These are phyloP conservation scores for Kwoniella heveanensis DNA, from an alignment of 768 basidiomycete genomes.

Conservation along the genomic window DNA sequence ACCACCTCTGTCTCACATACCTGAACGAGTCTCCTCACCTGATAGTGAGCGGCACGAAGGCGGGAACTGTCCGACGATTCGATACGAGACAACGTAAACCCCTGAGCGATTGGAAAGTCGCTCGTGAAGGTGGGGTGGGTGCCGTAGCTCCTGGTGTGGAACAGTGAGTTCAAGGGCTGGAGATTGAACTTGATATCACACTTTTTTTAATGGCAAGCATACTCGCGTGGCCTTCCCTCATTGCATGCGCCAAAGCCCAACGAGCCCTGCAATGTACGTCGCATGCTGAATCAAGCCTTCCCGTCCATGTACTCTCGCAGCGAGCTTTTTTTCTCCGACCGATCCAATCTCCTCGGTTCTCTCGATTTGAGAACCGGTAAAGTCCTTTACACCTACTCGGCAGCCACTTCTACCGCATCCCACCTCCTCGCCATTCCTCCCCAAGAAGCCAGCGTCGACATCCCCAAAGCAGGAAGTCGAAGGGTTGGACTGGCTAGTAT, in stretches of 20 bases:
- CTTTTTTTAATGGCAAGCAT: background rate
- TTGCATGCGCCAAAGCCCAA: too few relatives aligned
- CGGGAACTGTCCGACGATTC: conserved; percentile 50
- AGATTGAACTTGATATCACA: too few relatives aligned
- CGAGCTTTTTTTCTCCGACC: conserved; percentile 54
- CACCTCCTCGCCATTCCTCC: conserved; percentile 44
- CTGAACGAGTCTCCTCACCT: conserved; percentile 26
- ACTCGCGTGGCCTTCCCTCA: too few relatives aligned
- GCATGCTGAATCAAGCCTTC: too few relatives aligned
- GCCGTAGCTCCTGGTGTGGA: conserved; percentile 41
- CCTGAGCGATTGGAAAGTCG: conserved; percentile 50
- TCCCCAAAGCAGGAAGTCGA: background rate
- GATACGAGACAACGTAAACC: conserved; percentile 54
- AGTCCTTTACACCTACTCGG: conserved; percentile 46
- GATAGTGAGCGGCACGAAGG: conserved; percentile 52
- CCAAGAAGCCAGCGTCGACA: background rate
- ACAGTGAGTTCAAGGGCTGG: too few relatives aligned
- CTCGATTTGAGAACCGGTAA: conserved; percentile 52
- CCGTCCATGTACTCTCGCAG: conserved; percentile 31
- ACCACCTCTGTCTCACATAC: conserved; percentile 48
- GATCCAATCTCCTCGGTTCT: conserved; percentile 41
- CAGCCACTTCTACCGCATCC: conserved; percentile 42
- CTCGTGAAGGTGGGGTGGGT: conserved; percentile 50
- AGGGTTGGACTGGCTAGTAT: conserved; percentile 20
- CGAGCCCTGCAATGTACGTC: too few relatives aligned